Conservation (phyloP, 164 flowering plant species). For the Stephania japonica region DNA sequence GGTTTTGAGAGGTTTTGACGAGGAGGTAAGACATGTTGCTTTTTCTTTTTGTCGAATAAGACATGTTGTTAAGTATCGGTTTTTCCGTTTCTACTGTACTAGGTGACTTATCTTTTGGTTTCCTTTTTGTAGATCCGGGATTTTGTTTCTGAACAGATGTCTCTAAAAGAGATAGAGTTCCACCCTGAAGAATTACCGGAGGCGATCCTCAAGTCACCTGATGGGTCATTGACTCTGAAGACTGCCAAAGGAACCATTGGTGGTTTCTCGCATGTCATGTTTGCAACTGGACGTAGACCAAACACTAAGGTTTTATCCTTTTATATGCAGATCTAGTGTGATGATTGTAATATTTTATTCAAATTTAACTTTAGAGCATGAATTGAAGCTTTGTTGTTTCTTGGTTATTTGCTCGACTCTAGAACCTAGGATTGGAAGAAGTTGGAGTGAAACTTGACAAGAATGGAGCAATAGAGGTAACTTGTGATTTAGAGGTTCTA, state of each 20-base stretch:
- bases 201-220: conserved; percentile 58
- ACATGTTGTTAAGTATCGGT: too few species aligned
- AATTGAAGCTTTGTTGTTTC: neutral
- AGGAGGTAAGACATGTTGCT: conserved; percentile 52
- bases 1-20: conserved; percentile 93
- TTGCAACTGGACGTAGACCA: conserved; percentile 95
- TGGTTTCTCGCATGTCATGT: conserved; percentile 97
- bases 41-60: neutral
- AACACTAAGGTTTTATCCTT: conserved; percentile 70
- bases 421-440: conserved; percentile 79
- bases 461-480: conserved; percentile 89
- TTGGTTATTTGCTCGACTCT: conserved; percentile 18
- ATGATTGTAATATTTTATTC: neutral
- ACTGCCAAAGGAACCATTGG: conserved; percentile 81
- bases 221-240: conserved; percentile 78
- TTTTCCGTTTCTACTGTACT: neutral
- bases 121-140: conserved; percentile 63
- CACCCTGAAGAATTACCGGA: conserved; percentile 89
- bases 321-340: neutral
- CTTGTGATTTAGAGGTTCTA: neutral
- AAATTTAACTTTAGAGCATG: neutral
- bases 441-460: conserved; percentile 73
- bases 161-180: conserved; percentile 84
- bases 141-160: conserved; percentile 91
- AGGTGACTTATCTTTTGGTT: neutral